phyloP scores from a whole-genome alignment of 2,329 filamentous ascomycete species.

The Cladophialophora bantiana region DNA sequence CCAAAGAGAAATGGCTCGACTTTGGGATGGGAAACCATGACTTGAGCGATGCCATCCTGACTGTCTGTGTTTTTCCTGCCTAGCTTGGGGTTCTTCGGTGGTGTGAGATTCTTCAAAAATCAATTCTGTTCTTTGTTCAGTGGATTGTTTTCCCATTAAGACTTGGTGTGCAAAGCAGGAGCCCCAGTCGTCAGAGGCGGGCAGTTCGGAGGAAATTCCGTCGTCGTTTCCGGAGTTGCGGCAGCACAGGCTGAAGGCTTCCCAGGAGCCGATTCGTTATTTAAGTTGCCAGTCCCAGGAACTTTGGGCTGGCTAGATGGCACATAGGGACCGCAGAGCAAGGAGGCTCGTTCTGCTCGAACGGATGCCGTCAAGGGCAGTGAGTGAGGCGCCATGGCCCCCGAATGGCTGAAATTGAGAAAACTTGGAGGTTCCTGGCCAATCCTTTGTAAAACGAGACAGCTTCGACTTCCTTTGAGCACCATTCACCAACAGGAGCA shows the following conservation, averaged over 20 bases:
- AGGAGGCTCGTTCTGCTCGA: background rate
- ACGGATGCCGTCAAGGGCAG: background rate
- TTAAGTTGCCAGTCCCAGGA: background rate
- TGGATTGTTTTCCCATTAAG: slow-evolving; percentile 15
- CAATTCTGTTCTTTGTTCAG: slow-evolving; percentile 4
- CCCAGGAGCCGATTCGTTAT: slow-evolving; percentile 11
- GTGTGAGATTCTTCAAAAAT: background rate
- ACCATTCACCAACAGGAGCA: background rate
- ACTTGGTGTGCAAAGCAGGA: background rate
- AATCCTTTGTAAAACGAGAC: background rate
- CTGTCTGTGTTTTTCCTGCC: slow-evolving; percentile 4
- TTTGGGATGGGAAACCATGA: slow-evolving; percentile 68
- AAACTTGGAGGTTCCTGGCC: background rate
- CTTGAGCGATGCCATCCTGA: slow-evolving; percentile 46
- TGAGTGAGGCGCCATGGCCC: background rate
- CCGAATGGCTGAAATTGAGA: background rate
- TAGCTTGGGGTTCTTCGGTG: background rate
- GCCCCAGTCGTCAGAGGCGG: background rate
- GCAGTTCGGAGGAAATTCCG: slow-evolving; percentile 24
- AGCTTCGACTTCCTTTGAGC: background rate
- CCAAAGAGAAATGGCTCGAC: slow-evolving; percentile 73
- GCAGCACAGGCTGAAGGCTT: background rate
- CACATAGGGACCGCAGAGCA: background rate
- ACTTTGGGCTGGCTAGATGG: background rate
- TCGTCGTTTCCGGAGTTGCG: slow-evolving; percentile 1